Evolutionary conservation across 2,329 filamentous ascomycete genomes (phyloP), one percentile per base, ranked within the genome.

Genomic region (Arthrobotrys pseudoclavata): DNA sequence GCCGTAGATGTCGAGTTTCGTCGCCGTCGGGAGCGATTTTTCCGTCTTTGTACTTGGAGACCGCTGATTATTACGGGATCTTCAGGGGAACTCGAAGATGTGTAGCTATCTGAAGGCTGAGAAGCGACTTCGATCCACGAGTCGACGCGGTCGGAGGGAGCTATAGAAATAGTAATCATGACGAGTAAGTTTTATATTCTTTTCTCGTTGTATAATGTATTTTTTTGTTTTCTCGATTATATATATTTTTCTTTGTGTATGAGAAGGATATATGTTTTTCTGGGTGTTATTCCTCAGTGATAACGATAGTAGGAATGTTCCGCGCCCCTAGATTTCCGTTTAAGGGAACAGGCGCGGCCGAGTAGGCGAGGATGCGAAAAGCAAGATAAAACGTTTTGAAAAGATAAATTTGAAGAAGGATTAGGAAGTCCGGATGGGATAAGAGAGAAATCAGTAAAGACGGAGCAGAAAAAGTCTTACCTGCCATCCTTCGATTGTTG

Each of bases 121-220:
- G 95, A 97, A 55, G 92, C 89, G 77, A 99, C 90, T 84, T 99
- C 95, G 81, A 98, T 90, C 96, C 96, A 99, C 7, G 96, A 97
- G 85, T 98, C 96, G 37, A 70, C 74, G 61, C 74, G 74, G 45
- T 77, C 74, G 55, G 71, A 55, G 57, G 71, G 74, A 34, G 74
- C 74, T 77, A 77, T 63, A 45, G 67, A 68, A 45, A 77, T 60
- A 18, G 67, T 71, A 42, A 77, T 77, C 74, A 77, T 77, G 55
- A 42, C 31, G 18, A 68, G 74, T 71, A 69, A 69, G 52, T 37
- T 37, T 57, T 57, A 57, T 57, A 20, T 34, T 61, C 24, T 42
- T 10, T 55, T n/a, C 48, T 20, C 42, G 9, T 60, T 45, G 20
- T 45, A 45, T 18, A 9, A n/a, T 18, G 4, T 20, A 45, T 34